phyloP scores from a whole-genome alignment of 2,329 filamentous ascomycete species.

The Colletotrichum sp. region DNA sequence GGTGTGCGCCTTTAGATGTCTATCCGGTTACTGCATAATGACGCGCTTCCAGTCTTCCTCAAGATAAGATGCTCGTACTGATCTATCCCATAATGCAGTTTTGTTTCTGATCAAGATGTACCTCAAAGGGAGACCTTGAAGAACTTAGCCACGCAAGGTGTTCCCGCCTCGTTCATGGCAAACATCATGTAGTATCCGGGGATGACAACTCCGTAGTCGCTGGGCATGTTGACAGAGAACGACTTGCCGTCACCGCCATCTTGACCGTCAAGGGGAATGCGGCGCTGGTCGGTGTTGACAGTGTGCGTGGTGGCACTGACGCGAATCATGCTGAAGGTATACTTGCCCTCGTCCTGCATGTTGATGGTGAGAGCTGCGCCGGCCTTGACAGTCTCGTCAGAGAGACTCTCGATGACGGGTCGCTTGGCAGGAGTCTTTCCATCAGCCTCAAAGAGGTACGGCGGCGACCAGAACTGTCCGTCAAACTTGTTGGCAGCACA shows the following conservation, averaged over 20 bases:
- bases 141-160: conserved; percentile 50
- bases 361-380: conserved; percentile 33
- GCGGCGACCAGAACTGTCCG: conserved; percentile 59
- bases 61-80: background rate
- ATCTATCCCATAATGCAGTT: background rate
- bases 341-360: conserved; percentile 29
- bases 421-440: conserved; percentile 41
- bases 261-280: conserved; percentile 47
- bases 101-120: background rate
- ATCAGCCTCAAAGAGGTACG: conserved; percentile 54
- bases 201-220: conserved; percentile 51
- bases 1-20: background rate
- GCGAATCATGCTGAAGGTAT: conserved; percentile 48
- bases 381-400: conserved; percentile 23
- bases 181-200: conserved; percentile 62
- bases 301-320: conserved; percentile 57
- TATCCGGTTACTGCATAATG: background rate
- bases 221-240: conserved; percentile 46
- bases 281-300: conserved; percentile 63
- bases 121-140: conserved; percentile 30
- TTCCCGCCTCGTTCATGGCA: conserved; percentile 46
- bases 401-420: conserved; percentile 44
- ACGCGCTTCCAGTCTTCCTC: background rate
- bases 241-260: conserved; percentile 2
- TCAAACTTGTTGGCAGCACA: conserved; percentile 55